phyloP scores from a whole-genome alignment of 2,329 filamentous ascomycete genomes.

The Fusarium sarcochroum region DNA sequence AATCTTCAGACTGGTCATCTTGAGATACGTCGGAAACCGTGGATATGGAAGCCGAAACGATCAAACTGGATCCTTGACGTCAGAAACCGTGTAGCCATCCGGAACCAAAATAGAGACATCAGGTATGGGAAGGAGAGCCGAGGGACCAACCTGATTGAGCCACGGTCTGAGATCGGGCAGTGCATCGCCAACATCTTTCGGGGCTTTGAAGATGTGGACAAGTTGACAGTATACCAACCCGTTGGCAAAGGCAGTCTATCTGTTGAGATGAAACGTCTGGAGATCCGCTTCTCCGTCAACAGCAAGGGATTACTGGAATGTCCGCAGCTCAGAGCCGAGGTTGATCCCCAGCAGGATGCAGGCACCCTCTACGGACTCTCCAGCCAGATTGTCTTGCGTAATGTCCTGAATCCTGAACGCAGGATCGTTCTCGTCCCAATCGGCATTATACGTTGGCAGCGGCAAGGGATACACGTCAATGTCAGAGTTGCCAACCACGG shows the following conservation, averaged over 20 bases:
- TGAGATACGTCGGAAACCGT: conserved; percentile 64
- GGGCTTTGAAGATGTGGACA: conserved; percentile 51
- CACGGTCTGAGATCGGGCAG: no score
- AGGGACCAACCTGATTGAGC: conserved; percentile 61
- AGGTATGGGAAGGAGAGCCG: not conserved
- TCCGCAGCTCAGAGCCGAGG: conserved; percentile 62
- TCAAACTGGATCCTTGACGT: conserved; percentile 56
- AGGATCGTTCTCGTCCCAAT: conserved; percentile 69
- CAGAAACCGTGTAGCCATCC: conserved; percentile 23
- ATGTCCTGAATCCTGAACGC: conserved; percentile 54
- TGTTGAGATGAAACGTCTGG: conserved; percentile 66
- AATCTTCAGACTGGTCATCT: conserved; percentile 58
- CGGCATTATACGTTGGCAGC: conserved; percentile 53
- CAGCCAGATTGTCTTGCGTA: conserved; percentile 40
- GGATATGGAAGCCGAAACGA: conserved; percentile 47
- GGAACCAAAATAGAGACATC: conserved; percentile 25
- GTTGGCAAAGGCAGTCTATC: conserved; percentile 44
- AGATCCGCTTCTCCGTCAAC: conserved; percentile 69
- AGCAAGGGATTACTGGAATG: conserved; percentile 59
- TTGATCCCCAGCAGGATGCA: conserved; percentile 70
- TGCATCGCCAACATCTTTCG: conserved; percentile 64
- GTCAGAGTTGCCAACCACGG: conserved; percentile 51
- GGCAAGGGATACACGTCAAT: conserved; percentile 58
- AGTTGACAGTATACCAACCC: conserved; percentile 57
- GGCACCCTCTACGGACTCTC: conserved; percentile 56